Evolutionary conservation across 2,329 filamentous ascomycete species (phyloP).

Genomic region (Boeremia exigua): DNA sequence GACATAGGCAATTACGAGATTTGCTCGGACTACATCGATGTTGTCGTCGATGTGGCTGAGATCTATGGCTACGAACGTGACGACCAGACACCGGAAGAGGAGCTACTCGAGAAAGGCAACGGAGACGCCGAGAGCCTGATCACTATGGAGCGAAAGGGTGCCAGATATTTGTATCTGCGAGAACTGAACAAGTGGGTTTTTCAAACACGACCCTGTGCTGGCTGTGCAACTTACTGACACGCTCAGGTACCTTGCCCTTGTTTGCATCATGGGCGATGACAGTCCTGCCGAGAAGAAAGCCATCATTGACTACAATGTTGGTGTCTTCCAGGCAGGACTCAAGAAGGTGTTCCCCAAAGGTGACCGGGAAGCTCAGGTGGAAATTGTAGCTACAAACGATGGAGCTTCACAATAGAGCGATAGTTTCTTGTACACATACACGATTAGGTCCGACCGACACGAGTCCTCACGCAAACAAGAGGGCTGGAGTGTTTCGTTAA

Average conservation of each 20-base stretch:
- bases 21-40: slow-evolving; percentile 97
- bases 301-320: slow-evolving; percentile 85
- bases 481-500: background rate
- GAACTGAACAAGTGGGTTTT: slow-evolving; percentile 69
- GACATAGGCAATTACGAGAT: slow-evolving; percentile 98
- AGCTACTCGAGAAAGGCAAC: slow-evolving; percentile 51
- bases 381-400: slow-evolving; percentile 32
- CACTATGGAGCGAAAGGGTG: slow-evolving; percentile 63
- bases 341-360: slow-evolving; percentile 73
- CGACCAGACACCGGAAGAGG: slow-evolving; percentile 23
- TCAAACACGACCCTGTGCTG: no score
- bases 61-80: slow-evolving; percentile 79
- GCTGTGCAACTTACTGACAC: slow-evolving; percentile 7
- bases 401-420: slow-evolving; percentile 11
- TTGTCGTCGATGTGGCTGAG: slow-evolving; percentile 95
- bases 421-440: background rate
- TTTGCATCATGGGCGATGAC: slow-evolving; percentile 84
- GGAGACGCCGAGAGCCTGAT: slow-evolving; percentile 68
- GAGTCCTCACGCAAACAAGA: background rate
- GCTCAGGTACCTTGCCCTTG: slow-evolving; percentile 74
- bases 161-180: slow-evolving; percentile 67
- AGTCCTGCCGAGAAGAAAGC: slow-evolving; percentile 84
- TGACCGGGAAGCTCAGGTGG: slow-evolving; percentile 35
- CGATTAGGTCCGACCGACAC: background rate
- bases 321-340: slow-evolving; percentile 79